Conservation (phyloP, 1,284 basidiomycete genomes). For the Ganoderma boninense region DNA sequence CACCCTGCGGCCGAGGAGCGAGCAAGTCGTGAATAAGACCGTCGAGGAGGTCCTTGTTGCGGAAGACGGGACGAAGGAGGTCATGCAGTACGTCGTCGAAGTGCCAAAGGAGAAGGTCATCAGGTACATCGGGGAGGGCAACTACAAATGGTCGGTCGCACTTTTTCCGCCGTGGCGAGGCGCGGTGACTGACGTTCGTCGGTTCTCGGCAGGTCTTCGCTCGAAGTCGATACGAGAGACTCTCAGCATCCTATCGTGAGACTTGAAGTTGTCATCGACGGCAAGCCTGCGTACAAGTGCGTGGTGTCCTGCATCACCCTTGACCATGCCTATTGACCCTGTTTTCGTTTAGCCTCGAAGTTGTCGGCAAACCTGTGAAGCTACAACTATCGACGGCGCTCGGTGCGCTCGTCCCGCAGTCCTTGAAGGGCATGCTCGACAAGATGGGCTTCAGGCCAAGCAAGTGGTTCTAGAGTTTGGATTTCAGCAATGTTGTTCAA, state of each 20-base stretch:
- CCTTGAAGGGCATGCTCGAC: constrained; percentile 62
- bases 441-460: constrained; percentile 62
- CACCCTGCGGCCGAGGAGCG: constrained; percentile 56
- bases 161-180: no score
- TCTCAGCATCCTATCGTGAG: constrained; percentile 60
- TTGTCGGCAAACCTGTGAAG: constrained; percentile 58
- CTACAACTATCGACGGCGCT: constrained; percentile 54
- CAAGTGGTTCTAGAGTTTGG: constrained; percentile 55
- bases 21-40: constrained; percentile 48
- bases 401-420: constrained; percentile 55
- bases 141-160: constrained; percentile 62
- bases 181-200: not conserved
- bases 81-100: constrained; percentile 38
- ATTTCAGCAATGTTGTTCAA: not conserved
- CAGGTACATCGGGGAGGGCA: constrained; percentile 70
- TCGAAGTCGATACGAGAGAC: constrained; percentile 79
- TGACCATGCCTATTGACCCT: not conserved
- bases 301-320: constrained; percentile 29
- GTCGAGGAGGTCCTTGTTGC: constrained; percentile 35
- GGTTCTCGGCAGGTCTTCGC: constrained; percentile 58
- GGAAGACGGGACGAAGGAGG: constrained; percentile 32
- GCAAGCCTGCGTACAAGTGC: constrained; percentile 65
- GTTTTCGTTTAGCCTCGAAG: constrained; percentile 47
- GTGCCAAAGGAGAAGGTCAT: constrained; percentile 71
- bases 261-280: constrained; percentile 72